Evolutionary conservation across 495 filamentous ascomycete species (phyloP), one percentile per base, ranked within the genome.

Genomic region (Aspergillus mulundensis): DNA sequence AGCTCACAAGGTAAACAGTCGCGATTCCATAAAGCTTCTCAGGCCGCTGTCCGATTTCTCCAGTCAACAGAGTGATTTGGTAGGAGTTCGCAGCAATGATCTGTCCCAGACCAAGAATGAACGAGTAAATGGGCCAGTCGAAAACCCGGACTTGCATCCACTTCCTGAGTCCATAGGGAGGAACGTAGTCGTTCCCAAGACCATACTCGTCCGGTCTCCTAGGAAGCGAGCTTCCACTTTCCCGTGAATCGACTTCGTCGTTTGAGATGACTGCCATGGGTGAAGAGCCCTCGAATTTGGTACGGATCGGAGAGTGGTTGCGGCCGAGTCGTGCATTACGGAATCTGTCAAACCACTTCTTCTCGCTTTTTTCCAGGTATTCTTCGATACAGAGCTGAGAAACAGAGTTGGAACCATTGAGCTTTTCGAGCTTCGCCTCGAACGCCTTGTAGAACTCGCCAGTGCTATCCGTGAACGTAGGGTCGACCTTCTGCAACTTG

Each of bases 51-150:
- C 81, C 84, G 16, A 83, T 73, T 59, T 86, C 78, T 16, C 86
- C 86, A 0, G 82, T 83, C 12, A 89, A 75, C 21, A 89, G 76
- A 3, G 84, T 87, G 59, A 89, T 84, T 60, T 89, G 86, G 64
- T 88, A 89, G 0, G 83, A 87, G 68, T 86, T 88, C 47, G 84
- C 83, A 0, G 86, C 84, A 28, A 89, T 81, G 57, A 89, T 82
- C 60, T 89, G 86, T 5, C 84, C 84, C 0, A 88, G 73, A 44
- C 85, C 85, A 4, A 77, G 64, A 39, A 89, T 71, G 54, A 91
- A 77, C 5, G 85, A 81, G 68, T 91, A 91, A 7, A 90, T 58
- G 0, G 87, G 87, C 87, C 87, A 91, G 59, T 87, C 83, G 16
- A 69, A 73, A 25, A 76, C 69, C 16, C 75, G 77, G 53, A 79